These are phyloP conservation scores for Tolypocladium inflatum DNA, from an alignment of 2,329 filamentous ascomycete species.

Conservation along the genomic window DNA sequence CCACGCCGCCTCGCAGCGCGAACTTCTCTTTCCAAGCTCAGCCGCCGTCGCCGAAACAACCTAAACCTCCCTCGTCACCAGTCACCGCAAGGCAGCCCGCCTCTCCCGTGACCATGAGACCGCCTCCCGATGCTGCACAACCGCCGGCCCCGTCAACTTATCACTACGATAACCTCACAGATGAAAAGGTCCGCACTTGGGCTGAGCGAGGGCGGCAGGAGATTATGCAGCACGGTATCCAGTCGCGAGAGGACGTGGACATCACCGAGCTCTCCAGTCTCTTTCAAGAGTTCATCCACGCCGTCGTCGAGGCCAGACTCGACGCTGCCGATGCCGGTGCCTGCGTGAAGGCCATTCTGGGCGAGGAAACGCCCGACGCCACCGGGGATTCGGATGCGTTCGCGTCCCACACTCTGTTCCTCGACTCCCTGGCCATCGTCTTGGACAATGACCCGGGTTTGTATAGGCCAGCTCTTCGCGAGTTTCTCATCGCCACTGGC, in stretches of 20 bases:
- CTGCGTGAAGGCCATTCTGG: conserved; percentile 65
- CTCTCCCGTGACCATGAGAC: conserved; percentile 9
- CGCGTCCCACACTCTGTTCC: conserved; percentile 61
- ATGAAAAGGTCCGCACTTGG: conserved; percentile 61
- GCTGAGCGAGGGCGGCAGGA: conserved; percentile 53
- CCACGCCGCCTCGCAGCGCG: conserved; percentile 7
- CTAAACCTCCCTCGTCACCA: conserved; percentile 12
- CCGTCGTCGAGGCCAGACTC: conserved; percentile 61
- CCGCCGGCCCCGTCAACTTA: conserved; percentile 39
- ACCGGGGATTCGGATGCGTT: conserved; percentile 42
- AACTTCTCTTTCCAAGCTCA: conserved; percentile 3
- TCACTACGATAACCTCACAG: conserved; percentile 67
- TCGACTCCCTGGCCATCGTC: conserved; percentile 74
- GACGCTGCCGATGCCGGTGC: conserved; percentile 59
- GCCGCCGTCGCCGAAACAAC: conserved; percentile 7
- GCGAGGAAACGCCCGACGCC: conserved; percentile 40
- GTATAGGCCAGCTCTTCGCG: conserved; percentile 43
- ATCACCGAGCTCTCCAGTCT: conserved; percentile 58
- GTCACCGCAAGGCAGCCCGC: conserved; percentile 9
- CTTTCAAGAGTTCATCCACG: conserved; percentile 77
- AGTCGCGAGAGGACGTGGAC: conserved; percentile 59
- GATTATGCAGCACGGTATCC: conserved; percentile 54
- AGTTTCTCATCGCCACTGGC: conserved; percentile 62
- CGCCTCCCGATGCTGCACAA: conserved; percentile 9
- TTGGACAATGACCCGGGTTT: conserved; percentile 56